phyloP scores from a whole-genome alignment of 2,329 filamentous ascomycete species.

The Penicillium occitanis region DNA sequence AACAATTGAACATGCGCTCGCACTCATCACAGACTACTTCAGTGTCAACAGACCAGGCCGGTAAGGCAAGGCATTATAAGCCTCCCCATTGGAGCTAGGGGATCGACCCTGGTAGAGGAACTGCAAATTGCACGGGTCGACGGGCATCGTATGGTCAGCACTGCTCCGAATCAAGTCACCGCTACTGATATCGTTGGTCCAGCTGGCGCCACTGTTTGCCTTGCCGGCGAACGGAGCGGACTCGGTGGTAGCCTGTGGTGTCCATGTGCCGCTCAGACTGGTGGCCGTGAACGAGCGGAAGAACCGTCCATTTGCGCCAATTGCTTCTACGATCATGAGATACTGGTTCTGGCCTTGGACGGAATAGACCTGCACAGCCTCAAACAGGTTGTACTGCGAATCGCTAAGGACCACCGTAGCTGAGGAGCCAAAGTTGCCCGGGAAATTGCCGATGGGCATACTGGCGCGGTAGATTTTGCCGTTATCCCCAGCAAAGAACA shows the following conservation, averaged over 20 bases:
- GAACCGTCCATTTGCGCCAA: slow-evolving; percentile 59
- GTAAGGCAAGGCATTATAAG: slow-evolving; percentile 54
- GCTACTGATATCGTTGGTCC: slow-evolving; percentile 68
- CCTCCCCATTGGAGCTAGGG: slow-evolving; percentile 44
- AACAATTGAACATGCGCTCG: neutral
- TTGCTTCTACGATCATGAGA: slow-evolving; percentile 67
- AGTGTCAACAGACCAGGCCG: slow-evolving; percentile 57
- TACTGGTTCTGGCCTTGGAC: slow-evolving; percentile 57
- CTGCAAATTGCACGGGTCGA: slow-evolving; percentile 65
- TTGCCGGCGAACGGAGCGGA: slow-evolving; percentile 63
- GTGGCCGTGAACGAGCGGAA: slow-evolving; percentile 67
- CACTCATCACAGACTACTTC: neutral
- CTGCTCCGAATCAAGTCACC: slow-evolving; percentile 60
- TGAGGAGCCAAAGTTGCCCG: slow-evolving; percentile 57
- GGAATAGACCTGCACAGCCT: slow-evolving; percentile 67
- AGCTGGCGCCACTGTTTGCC: slow-evolving; percentile 63
- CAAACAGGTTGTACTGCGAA: slow-evolving; percentile 59
- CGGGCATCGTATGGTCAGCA: slow-evolving; percentile 61
- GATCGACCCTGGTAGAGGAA: slow-evolving; percentile 62
- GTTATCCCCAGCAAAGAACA: slow-evolving; percentile 68
- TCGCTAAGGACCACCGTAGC: slow-evolving; percentile 56
- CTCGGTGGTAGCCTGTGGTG: slow-evolving; percentile 57
- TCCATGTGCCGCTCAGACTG: slow-evolving; percentile 59
- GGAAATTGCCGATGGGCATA: slow-evolving; percentile 64
- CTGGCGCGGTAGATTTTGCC: slow-evolving; percentile 64